Evolutionary conservation across 495 filamentous ascomycete genomes (phyloP).

Genomic region (Parachaetomium inaequale): DNA sequence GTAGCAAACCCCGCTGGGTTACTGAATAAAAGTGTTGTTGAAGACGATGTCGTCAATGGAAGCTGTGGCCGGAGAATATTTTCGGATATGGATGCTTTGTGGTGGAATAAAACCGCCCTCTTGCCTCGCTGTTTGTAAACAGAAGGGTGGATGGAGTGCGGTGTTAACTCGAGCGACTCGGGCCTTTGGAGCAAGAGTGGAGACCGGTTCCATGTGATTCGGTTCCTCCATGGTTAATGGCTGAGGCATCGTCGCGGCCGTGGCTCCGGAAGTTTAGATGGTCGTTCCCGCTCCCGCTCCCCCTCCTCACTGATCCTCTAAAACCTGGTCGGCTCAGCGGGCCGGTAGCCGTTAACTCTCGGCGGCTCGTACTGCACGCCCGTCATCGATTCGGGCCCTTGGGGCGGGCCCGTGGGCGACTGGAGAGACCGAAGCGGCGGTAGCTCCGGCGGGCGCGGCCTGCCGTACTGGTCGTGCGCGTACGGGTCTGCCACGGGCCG

Average conservation of each 20-base stretch:
- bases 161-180: no score
- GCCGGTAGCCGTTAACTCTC: slow-evolving; percentile 38
- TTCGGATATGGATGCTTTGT: no score
- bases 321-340: slow-evolving; percentile 20
- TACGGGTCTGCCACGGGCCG: slow-evolving; percentile 28
- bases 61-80: background rate
- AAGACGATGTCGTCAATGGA: background rate
- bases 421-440: slow-evolving; percentile 46
- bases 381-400: slow-evolving; percentile 47
- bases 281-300: no score
- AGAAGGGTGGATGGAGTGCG: no score
- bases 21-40: background rate
- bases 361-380: slow-evolving; percentile 53
- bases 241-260: no score
- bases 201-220: no score
- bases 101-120: no score
- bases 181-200: no score
- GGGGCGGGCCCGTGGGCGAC: slow-evolving; percentile 12
- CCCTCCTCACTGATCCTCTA: no score
- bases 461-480: slow-evolving; percentile 29
- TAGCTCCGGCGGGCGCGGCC: slow-evolving; percentile 40
- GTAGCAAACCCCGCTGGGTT: background rate
- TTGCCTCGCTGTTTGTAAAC: no score
- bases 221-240: no score
- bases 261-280: no score